A percentile compares a stretch with the other conserved stretches of the same genome.
These are phyloP conservation scores for Sporothrix curviconia DNA, from an alignment of 2,329 filamentous ascomycete species.

Conservation along the genomic window DNA sequence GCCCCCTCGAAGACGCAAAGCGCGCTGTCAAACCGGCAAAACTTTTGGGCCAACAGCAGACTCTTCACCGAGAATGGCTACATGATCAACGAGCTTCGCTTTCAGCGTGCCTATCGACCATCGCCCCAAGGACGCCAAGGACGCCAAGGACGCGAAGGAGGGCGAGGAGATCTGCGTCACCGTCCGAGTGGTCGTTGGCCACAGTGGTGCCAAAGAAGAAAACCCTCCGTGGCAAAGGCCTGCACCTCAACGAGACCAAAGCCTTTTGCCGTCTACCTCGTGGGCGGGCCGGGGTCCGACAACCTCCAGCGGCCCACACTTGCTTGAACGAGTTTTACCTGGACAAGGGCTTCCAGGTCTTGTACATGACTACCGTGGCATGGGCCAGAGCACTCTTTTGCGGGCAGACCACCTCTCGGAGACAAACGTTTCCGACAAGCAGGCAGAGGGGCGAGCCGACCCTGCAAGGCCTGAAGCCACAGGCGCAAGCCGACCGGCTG, in stretches of 20 bases:
- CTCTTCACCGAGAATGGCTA: neutral
- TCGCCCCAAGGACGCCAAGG: neutral
- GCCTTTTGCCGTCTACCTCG: constrained; percentile 47
- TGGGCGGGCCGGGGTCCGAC: constrained; percentile 62
- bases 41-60: neutral
- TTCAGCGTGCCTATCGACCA: constrained; percentile 18
- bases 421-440: too few relatives aligned
- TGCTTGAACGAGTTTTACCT: constrained; percentile 52
- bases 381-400: constrained; percentile 58
- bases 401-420: constrained; percentile 47
- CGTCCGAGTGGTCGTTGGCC: neutral
- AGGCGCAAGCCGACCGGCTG: constrained; percentile 3
- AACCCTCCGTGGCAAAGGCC: neutral
- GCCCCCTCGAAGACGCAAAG: neutral
- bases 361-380: constrained; percentile 67
- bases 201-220: neutral
- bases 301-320: constrained; percentile 19
- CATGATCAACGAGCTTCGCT: neutral
- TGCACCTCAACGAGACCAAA: neutral
- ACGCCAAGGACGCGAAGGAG: too few relatives aligned
- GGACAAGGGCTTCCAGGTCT: constrained; percentile 58
- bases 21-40: neutral
- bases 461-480: neutral
- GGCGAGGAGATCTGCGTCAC: neutral
- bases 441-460: neutral